Evolutionary conservation across 1,284 basidiomycete species (phyloP).

Genomic region (Sporisorium scitamineum): DNA sequence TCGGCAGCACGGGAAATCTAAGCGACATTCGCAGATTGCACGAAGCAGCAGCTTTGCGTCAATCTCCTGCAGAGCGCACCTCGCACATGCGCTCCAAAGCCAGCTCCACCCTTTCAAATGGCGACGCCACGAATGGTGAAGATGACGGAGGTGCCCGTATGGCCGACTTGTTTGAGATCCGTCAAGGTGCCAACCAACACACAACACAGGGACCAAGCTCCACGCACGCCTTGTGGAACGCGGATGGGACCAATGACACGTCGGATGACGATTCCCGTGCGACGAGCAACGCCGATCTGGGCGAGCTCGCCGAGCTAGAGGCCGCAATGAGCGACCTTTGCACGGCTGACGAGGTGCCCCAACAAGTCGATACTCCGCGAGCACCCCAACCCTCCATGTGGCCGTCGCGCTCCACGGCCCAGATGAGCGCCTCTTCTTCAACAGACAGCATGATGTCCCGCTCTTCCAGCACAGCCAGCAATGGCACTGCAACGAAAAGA

Average conservation of each 20-base stretch:
- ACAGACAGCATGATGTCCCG: constrained; percentile 20
- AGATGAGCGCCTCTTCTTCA: constrained; percentile 33
- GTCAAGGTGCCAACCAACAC: constrained; percentile 9
- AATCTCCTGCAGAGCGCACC: constrained; percentile 32
- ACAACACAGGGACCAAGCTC: background rate
- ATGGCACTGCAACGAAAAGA: constrained; percentile 5
- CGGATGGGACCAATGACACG: constrained; percentile 23
- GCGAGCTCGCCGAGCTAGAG: constrained; percentile 46
- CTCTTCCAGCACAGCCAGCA: constrained; percentile 9
- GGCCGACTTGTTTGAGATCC: constrained; percentile 43
- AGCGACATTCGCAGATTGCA: constrained; percentile 56
- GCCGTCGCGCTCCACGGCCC: constrained; percentile 17
- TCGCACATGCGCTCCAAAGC: constrained; percentile 20
- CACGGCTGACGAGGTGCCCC: constrained; percentile 22
- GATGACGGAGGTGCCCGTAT: constrained; percentile 25
- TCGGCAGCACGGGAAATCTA: constrained; percentile 54
- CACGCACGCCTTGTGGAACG: constrained; percentile 16
- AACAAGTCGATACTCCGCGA: constrained; percentile 30
- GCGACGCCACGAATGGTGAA: background rate
- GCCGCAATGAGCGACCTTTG: constrained; percentile 39
- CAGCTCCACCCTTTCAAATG: constrained; percentile 4
- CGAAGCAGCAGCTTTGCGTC: constrained; percentile 38
- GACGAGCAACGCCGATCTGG: constrained; percentile 45
- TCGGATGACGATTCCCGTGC: constrained; percentile 53
- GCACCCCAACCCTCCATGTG: constrained; percentile 24